A percentile compares a stretch with the other conserved stretches of the same genome.
These are phyloP conservation scores for Rhizopus microsporus DNA, from an alignment of 371 early-diverging fungal genomes.

Conservation along the genomic window DNA sequence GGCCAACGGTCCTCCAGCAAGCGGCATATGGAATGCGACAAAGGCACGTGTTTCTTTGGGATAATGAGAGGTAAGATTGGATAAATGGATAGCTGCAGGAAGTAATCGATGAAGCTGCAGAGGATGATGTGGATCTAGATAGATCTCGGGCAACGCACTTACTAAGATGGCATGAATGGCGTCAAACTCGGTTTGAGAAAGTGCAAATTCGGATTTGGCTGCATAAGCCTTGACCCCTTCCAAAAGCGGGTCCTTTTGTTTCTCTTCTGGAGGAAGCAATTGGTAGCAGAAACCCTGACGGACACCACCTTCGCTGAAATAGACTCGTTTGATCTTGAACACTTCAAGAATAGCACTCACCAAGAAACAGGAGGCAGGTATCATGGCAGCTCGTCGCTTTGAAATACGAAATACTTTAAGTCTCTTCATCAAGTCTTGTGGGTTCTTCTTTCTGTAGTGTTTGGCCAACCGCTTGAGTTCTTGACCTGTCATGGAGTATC, in stretches of 20 bases:
- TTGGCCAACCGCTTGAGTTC: constrained; percentile 41
- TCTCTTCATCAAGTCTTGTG: constrained; percentile 32
- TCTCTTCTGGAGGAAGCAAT: constrained; percentile 43
- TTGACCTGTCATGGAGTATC: constrained; percentile 49
- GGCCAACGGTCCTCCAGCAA: constrained; percentile 60
- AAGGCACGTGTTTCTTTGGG: constrained; percentile 65
- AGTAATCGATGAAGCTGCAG: constrained; percentile 52
- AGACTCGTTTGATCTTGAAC: constrained; percentile 43
- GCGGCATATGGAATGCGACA: constrained; percentile 59
- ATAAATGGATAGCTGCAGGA: constrained; percentile 54
- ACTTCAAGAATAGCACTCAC: constrained; percentile 56
- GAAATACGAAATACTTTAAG: constrained; percentile 57
- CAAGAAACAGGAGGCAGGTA: constrained; percentile 63
- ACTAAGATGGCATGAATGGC: constrained; percentile 35
- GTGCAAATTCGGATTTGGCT: constrained; percentile 24
- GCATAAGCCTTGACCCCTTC: constrained; percentile 55
- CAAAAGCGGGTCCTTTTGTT: constrained; percentile 55
- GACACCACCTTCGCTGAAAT: constrained; percentile 68
- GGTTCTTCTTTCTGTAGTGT: constrained; percentile 30
- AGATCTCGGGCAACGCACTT: constrained; percentile 35
- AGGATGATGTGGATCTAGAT: constrained; percentile 32
- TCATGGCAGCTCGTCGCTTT: constrained; percentile 59
- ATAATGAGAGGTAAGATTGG: constrained; percentile 56
- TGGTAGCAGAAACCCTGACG: constrained; percentile 62
- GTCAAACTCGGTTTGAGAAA: constrained; percentile 34